Percentiles rank a stretch among this genome's conserved stretches.
phyloP scores from a whole-genome alignment of 1,139 yeast species.

The Candida labiduridarum region DNA sequence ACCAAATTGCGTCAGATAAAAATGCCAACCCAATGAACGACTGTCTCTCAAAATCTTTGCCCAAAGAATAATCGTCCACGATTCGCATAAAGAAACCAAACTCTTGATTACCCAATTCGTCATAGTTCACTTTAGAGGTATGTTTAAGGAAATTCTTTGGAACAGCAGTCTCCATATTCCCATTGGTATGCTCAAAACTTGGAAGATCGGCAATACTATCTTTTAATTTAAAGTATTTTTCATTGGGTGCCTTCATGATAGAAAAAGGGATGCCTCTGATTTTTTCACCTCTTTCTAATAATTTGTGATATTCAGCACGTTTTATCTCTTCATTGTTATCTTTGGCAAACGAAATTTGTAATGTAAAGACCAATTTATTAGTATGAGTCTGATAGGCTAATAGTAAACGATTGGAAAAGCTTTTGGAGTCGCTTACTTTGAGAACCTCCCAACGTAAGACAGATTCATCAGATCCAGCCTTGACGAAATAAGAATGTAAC shows the following conservation, averaged over 20 bases:
- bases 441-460: slow-evolving; percentile 40
- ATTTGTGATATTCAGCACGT: slow-evolving; percentile 13
- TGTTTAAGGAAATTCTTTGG: slow-evolving; percentile 32
- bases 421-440: slow-evolving; percentile 35
- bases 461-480: slow-evolving; percentile 36
- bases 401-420: slow-evolving; percentile 38
- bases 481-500: slow-evolving; percentile 42
- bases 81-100: slow-evolving; percentile 39
- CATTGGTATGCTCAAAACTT: slow-evolving; percentile 32
- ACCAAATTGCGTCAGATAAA: slow-evolving; percentile 27
- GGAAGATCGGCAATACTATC: slow-evolving; percentile 31
- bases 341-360: slow-evolving; percentile 39
- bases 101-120: slow-evolving; percentile 28
- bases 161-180: slow-evolving; percentile 31
- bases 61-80: slow-evolving; percentile 29
- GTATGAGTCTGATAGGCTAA: slow-evolving; percentile 35
- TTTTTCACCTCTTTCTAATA: slow-evolving; percentile 12
- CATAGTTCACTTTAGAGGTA: slow-evolving; percentile 21
- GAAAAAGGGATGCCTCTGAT: slow-evolving; percentile 28
- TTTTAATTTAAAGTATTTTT: slow-evolving; percentile 33
- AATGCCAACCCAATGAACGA: slow-evolving; percentile 16
- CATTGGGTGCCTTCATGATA: slow-evolving; percentile 35
- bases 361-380: slow-evolving; percentile 33
- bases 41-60: slow-evolving; percentile 26
- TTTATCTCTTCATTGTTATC: slow-evolving; percentile 27